Evolutionary conservation across 306 rosid species (phyloP).

Genomic region (Prunus salicina): DNA sequence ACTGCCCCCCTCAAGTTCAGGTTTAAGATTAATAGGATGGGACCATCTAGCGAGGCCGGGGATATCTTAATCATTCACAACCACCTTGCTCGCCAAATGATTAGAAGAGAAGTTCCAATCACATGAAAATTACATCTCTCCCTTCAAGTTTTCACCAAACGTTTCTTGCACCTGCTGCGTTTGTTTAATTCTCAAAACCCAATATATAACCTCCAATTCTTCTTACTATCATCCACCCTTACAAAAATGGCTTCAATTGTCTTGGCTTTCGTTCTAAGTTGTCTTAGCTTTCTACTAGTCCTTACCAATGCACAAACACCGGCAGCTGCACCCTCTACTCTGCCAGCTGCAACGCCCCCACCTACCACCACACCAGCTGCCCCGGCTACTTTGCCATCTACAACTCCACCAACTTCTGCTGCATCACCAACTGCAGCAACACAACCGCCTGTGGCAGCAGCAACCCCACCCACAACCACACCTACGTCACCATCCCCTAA

Average conservation of each 20-base stretch:
- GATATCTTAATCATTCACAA: not conserved
- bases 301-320: slow-evolving; percentile 34
- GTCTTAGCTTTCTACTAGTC: slow-evolving; percentile 25
- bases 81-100: slow-evolving; percentile 19
- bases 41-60: not conserved
- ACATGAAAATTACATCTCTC: slow-evolving; percentile 34
- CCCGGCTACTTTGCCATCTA: slow-evolving; percentile 29
- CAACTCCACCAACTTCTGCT: slow-evolving; percentile 33
- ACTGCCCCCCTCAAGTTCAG: not conserved
- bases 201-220: slow-evolving; percentile 12
- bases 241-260: slow-evolving; percentile 30
- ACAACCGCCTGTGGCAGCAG: slow-evolving; percentile 44
- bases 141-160: slow-evolving; percentile 32
- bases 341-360: slow-evolving; percentile 37
- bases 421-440: slow-evolving; percentile 35
- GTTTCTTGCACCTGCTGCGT: not conserved
- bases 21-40: no score
- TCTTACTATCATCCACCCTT: slow-evolving; percentile 7
- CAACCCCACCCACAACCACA: slow-evolving; percentile 36
- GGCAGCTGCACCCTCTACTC: slow-evolving; percentile 33
- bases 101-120: slow-evolving; percentile 42
- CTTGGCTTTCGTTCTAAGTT: slow-evolving; percentile 16
- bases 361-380: slow-evolving; percentile 40
- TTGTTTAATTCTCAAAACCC: not conserved
- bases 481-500: slow-evolving; percentile 59